Evolutionary conservation across 306 rosid genomes (phyloP), one percentile per base, ranked within the genome.

Genomic region (Trichosanthes cucumerina): DNA sequence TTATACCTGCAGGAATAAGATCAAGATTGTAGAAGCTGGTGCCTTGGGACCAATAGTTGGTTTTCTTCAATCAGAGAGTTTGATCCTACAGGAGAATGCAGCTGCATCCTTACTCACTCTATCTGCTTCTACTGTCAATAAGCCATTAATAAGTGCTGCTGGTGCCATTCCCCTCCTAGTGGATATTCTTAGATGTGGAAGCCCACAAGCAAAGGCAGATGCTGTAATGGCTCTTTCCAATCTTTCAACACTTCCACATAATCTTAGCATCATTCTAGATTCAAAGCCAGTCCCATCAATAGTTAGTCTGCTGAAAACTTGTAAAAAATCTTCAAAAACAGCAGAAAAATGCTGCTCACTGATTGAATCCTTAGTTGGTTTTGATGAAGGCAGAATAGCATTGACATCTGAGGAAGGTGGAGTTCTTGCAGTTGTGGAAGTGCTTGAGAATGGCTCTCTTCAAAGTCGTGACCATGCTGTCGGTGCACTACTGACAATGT

Each of bases 201-300:
- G 88, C 86, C 84, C 90, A 39, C 97, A 92, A 84, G 97, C 97
- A 39, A 91, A 85, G 84, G 91, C 93, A 24, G 99, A 95, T 80
- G 89, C 99, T 49, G 92, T 91, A 28, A 95, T 88, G 99, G 97
- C 98, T 78, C 99, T 95, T 58, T 89, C 99, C 79, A 95, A 95
- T 84, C 91, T 95, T 78, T 91, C 99, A 60, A 88, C 97, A 18
- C 82, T 83, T 77, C 84, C 91, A 2, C 23, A 72, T 46, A 95
- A 87, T 80, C 97, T 91, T 76, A 71, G 57, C 39, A 54, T 82
- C 83, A 88, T 95, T 79, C 91, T 87, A 2, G 82, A 87, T 84
- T 81, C 92, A 76, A 81, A 88, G 28, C 98, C 97, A 31, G 80
- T 91, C 84, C 92, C 96, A 23, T 84, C 68, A 31, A 88, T 95